Conservation (phyloP, 2,329 filamentous ascomycete genomes). For the Fusarium gaditjirri region DNA sequence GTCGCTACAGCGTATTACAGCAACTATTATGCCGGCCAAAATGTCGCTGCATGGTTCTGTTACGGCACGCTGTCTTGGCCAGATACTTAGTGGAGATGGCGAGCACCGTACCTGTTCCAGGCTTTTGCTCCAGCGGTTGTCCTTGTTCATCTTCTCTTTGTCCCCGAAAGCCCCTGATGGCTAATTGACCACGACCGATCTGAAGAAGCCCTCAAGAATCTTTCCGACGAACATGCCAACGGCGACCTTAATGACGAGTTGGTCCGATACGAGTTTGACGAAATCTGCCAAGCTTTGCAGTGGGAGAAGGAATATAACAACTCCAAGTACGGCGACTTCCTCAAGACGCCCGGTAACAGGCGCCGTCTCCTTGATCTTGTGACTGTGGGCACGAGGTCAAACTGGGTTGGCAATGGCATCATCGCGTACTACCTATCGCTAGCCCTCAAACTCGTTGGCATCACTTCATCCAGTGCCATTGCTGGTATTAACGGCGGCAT, state of each 20-base stretch:
- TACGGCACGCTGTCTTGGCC: constrained; percentile 21
- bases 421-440: constrained; percentile 72
- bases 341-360: constrained; percentile 71
- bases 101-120: constrained; percentile 29
- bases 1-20: constrained; percentile 30
- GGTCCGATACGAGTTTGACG: constrained; percentile 71
- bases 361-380: constrained; percentile 68
- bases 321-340: constrained; percentile 67
- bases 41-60: constrained; percentile 26
- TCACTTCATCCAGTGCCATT: constrained; percentile 9
- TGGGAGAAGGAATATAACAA: constrained; percentile 63
- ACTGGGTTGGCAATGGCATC: constrained; percentile 72
- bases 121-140: constrained; percentile 29
- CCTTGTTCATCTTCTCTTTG: constrained; percentile 46
- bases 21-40: constrained; percentile 28
- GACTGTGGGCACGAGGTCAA: constrained; percentile 71
- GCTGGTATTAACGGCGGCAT: constrained; percentile 35
- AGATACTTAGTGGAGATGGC: constrained; percentile 24
- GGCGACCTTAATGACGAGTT: constrained; percentile 66
- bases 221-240: constrained; percentile 69
- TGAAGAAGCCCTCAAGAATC: constrained; percentile 60
- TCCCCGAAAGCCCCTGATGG: constrained; percentile 53
- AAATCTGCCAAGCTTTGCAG: constrained; percentile 70
- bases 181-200: constrained; percentile 48
- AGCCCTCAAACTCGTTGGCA: constrained; percentile 51